These are phyloP conservation scores for Mercurialis annua DNA, from an alignment of 345 rosid genomes.

Conservation along the genomic window DNA sequence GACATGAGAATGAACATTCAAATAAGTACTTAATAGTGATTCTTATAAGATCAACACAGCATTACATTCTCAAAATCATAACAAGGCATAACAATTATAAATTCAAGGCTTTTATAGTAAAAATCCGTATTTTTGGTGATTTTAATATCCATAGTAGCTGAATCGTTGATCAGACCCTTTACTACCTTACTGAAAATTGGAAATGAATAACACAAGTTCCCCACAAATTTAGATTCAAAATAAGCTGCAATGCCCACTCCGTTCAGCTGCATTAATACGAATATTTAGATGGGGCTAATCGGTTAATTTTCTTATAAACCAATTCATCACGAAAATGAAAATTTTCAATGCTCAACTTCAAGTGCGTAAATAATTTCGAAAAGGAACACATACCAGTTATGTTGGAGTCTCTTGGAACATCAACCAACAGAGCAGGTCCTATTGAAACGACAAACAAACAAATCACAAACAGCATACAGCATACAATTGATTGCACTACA, in stretches of 20 bases:
- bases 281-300: not conserved
- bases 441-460: not conserved
- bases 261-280: not conserved
- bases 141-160: not conserved
- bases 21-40: not conserved
- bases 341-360: no score
- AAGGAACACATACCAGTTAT: slow-evolving; percentile 50
- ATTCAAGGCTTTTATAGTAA: not conserved
- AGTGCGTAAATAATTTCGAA: no score
- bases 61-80: not conserved
- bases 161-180: not conserved
- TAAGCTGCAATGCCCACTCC: not conserved
- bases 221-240: not conserved
- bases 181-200: not conserved
- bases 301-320: no score
- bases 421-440: slow-evolving; percentile 59
- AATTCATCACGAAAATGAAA: no score
- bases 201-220: not conserved
- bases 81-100: not conserved
- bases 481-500: not conserved
- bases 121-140: not conserved
- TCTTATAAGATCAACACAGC: not conserved
- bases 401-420: slow-evolving; percentile 59
- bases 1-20: not conserved
- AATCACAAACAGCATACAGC: not conserved